These are phyloP conservation scores for Rubus parviflorus DNA, from an alignment of 306 rosid genomes.

Conservation along the genomic window DNA sequence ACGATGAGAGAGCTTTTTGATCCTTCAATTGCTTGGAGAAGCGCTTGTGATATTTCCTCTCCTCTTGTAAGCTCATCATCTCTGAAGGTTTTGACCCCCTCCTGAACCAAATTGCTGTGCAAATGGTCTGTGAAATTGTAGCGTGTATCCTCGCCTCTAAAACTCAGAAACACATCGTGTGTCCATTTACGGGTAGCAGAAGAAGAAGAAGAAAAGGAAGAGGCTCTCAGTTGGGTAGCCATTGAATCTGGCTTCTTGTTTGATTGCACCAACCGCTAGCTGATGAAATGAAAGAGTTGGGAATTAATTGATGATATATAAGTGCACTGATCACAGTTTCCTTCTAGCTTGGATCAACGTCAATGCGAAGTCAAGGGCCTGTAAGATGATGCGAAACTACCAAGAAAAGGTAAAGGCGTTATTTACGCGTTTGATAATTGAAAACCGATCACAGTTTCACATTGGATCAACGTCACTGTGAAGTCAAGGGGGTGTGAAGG, in stretches of 20 bases:
- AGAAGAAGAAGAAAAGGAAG: too few relatives aligned
- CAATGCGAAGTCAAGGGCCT: neutral
- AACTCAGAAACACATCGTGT: conserved; percentile 1
- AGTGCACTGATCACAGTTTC: too few relatives aligned
- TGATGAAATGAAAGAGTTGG: neutral
- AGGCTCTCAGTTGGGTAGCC: neutral
- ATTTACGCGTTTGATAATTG: too few relatives aligned
- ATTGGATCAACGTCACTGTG: too few relatives aligned
- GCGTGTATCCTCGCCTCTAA: neutral
- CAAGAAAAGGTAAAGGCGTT: too few relatives aligned
- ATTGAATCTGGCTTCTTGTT: neutral
- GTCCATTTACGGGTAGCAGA: neutral
- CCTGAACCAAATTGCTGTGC: neutral
- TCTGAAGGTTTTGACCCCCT: neutral
- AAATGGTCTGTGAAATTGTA: neutral
- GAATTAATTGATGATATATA: too few relatives aligned
- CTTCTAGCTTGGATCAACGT: too few relatives aligned
- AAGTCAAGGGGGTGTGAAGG: too few relatives aligned
- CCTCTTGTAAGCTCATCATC: neutral
- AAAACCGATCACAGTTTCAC: too few relatives aligned
- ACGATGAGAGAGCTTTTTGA: neutral
- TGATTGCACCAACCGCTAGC: neutral
- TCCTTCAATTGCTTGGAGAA: neutral
- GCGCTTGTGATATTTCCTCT: neutral
- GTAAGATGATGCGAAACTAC: neutral